phyloP scores from a whole-genome alignment of 768 basidiomycete genomes.

The Boletus sp. region DNA sequence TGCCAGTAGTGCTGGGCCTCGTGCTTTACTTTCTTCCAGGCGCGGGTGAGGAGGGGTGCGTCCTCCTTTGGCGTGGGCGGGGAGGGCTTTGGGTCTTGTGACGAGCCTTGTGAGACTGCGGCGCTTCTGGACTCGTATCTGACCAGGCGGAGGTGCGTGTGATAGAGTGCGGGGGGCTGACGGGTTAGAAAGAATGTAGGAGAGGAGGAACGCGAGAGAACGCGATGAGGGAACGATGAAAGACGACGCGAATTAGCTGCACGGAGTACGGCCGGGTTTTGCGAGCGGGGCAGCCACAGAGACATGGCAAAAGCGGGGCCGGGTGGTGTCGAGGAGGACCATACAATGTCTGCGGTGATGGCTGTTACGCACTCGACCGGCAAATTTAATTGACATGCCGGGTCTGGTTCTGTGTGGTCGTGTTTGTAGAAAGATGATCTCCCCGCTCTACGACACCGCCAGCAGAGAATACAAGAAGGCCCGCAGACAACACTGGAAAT shows the following conservation, averaged over 20 bases:
- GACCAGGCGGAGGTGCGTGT: constrained; percentile 1
- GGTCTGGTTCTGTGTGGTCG: constrained; percentile 22
- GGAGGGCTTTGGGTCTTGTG: constrained; percentile 44
- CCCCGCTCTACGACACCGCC: not conserved
- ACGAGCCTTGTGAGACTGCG: constrained; percentile 18
- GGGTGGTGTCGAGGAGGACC: not conserved
- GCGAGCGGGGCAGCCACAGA: constrained; percentile 67
- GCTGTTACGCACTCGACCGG: not conserved
- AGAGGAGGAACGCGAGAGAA: constrained; percentile 17
- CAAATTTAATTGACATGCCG: not conserved
- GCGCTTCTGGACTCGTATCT: constrained; percentile 12
- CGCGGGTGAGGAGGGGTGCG: constrained; percentile 51
- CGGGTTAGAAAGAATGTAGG: constrained; percentile 23
- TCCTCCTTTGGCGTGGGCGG: constrained; percentile 48
- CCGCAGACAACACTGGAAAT: constrained; percentile 53
- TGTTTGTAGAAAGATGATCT: constrained; percentile 29
- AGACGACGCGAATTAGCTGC: constrained; percentile 22
- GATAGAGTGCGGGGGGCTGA: constrained; percentile 23
- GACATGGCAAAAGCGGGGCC: constrained; percentile 47
- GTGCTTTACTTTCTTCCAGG: constrained; percentile 93
- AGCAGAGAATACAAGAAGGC: constrained; percentile 55
- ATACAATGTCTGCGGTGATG: not conserved
- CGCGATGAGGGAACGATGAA: not conserved
- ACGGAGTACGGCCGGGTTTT: constrained; percentile 43
- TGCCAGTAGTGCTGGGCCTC: constrained; percentile 98